Conservation (phyloP, 805 yeast genomes). For the Isabelozyma pseudorhagii region DNA sequence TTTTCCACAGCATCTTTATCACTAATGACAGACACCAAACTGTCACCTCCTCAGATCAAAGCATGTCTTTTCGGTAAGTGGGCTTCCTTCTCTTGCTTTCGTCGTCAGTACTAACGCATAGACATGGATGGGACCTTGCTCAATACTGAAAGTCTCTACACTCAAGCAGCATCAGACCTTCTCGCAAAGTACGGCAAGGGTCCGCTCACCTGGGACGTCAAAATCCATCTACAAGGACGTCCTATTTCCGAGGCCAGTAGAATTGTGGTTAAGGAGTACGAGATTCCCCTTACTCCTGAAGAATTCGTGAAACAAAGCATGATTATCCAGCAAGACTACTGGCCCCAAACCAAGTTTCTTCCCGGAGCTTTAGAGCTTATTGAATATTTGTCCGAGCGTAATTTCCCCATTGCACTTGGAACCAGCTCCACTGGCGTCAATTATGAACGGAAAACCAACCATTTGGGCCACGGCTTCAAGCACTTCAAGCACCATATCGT, state of each 20-base stretch:
- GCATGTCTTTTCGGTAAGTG: constrained; percentile 73
- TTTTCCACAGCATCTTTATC: neutral
- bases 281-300: constrained; percentile 62
- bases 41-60: constrained; percentile 27
- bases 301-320: constrained; percentile 55
- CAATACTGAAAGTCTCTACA: constrained; percentile 90
- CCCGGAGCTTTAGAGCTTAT: constrained; percentile 85
- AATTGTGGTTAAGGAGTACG: constrained; percentile 63
- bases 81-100: neutral
- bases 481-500: constrained; percentile 64
- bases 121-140: constrained; percentile 96
- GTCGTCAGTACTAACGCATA: constrained; percentile 6
- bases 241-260: constrained; percentile 79
- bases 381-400: constrained; percentile 43
- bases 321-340: constrained; percentile 51
- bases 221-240: constrained; percentile 82
- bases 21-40: neutral
- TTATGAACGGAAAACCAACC: constrained; percentile 69
- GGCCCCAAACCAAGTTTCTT: constrained; percentile 65
- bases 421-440: constrained; percentile 72
- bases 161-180: constrained; percentile 67
- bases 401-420: constrained; percentile 84
- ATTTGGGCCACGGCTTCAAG: constrained; percentile 60
- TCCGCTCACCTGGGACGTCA: constrained; percentile 85
- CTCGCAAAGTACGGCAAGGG: constrained; percentile 72